Evolutionary conservation across 768 basidiomycete genomes (phyloP).

Genomic region (Lyophyllum decastes): DNA sequence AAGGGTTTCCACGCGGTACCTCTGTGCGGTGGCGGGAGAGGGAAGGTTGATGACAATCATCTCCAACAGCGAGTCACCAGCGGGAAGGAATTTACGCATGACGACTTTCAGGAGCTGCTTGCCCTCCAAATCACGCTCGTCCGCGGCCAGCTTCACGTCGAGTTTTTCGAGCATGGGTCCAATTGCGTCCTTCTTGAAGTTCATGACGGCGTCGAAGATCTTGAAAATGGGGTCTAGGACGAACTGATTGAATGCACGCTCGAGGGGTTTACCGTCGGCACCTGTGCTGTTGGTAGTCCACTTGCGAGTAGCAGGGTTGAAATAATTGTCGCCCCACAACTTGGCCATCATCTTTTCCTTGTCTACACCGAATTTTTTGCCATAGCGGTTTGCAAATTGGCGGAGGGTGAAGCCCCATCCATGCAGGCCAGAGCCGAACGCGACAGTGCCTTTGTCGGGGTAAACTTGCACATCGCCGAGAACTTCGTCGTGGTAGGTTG

Average conservation of each 20-base stretch:
- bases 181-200: slow-evolving; percentile 95
- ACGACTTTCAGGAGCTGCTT: slow-evolving; percentile 95
- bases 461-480: slow-evolving; percentile 99
- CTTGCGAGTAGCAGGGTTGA: slow-evolving; percentile 96
- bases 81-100: slow-evolving; percentile 99
- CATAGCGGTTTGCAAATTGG: slow-evolving; percentile 92
- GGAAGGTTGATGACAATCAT: slow-evolving; percentile 99
- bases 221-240: slow-evolving; percentile 99
- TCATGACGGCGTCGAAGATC: slow-evolving; percentile 98
- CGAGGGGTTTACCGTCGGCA: slow-evolving; percentile 87
- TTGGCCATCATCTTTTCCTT: slow-evolving; percentile 98
- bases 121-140: slow-evolving; percentile 93
- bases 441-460: slow-evolving; percentile 97
- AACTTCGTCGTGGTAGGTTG: slow-evolving; percentile 90
- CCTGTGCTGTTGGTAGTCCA: slow-evolving; percentile 83
- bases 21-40: slow-evolving; percentile 95
- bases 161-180: slow-evolving; percentile 91
- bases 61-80: slow-evolving; percentile 97
- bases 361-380: slow-evolving; percentile 99
- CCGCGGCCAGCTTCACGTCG: slow-evolving; percentile 82
- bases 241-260: slow-evolving; percentile 98
- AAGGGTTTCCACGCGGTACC: slow-evolving; percentile 98
- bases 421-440: slow-evolving; percentile 98
- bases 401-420: slow-evolving; percentile 99
- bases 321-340: slow-evolving; percentile 99